Evolutionary conservation across 2,329 filamentous ascomycete species (phyloP).

Genomic region (Verticillium alfalfae): DNA sequence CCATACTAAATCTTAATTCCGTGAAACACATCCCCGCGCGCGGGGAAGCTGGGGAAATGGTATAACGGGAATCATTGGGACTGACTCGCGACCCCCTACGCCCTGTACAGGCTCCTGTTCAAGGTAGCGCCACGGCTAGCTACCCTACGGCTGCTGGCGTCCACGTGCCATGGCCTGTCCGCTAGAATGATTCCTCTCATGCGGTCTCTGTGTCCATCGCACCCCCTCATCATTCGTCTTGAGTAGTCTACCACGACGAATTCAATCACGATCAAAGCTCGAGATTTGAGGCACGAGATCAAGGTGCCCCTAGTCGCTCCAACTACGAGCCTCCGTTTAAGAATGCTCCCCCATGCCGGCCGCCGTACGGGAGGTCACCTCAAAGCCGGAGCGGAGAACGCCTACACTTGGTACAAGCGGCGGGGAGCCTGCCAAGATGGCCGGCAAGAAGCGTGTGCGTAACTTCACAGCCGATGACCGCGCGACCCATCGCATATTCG

Average conservation of each 20-base stretch:
- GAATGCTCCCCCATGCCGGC: background rate
- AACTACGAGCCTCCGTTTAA: background rate
- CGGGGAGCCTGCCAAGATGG: constrained; percentile 1
- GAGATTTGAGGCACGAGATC: background rate
- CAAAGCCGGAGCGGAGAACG: background rate
- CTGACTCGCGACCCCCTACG: background rate
- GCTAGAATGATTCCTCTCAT: background rate
- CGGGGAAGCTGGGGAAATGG: background rate
- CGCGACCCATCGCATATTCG: constrained; percentile 31
- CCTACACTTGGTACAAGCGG: background rate
- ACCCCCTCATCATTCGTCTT: background rate
- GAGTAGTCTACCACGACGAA: background rate
- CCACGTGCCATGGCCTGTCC: background rate
- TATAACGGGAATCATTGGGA: background rate
- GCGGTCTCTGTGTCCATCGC: background rate
- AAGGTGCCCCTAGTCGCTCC: background rate
- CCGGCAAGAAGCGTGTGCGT: constrained; percentile 25
- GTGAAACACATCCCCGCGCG: background rate
- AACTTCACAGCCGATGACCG: constrained; percentile 34
- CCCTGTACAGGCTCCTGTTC: background rate
- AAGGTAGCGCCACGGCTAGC: too few species aligned
- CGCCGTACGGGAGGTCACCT: background rate
- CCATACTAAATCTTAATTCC: background rate
- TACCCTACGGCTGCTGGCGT: background rate
- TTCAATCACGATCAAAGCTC: background rate